Evolutionary conservation across 768 basidiomycete species (phyloP).

Genomic region (Phaeotremella skinneri): DNA sequence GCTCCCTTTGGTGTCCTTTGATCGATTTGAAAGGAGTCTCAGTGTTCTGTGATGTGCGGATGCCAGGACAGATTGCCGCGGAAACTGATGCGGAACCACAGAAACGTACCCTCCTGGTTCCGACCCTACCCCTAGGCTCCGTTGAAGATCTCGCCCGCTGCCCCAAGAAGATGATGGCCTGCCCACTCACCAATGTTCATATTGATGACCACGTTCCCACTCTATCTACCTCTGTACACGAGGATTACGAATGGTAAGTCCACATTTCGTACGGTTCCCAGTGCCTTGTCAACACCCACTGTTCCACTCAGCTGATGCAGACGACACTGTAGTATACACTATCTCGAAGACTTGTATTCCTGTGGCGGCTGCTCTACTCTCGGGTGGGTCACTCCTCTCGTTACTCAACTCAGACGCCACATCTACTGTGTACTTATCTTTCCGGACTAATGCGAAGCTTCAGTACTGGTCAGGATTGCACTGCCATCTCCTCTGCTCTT

Average conservation of each 20-base stretch:
- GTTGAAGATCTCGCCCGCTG: constrained; percentile 7
- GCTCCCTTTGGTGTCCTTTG: no score
- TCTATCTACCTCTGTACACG: background rate
- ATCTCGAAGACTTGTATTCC: constrained; percentile 7
- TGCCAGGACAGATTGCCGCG: no score
- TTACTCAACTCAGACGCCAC: no score
- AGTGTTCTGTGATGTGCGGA: no score
- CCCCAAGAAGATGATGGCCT: constrained; percentile 7
- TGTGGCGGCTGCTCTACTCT: constrained; percentile 11
- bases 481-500: constrained; percentile 6
- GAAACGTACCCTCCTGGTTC: background rate
- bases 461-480: constrained; percentile 7
- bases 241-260: constrained; percentile 1
- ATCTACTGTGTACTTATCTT: no score
- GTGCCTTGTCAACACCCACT: background rate
- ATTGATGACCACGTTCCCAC: background rate
- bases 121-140: constrained; percentile 2
- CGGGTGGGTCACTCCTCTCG: no score
- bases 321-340: background rate
- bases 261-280: background rate
- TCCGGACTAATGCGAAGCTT: no score
- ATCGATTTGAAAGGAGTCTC: no score
- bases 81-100: no score
- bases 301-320: background rate
- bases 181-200: constrained; percentile 1